phyloP scores from a whole-genome alignment of 345 rosid genomes.

The Melaleuca quinquenervia region DNA sequence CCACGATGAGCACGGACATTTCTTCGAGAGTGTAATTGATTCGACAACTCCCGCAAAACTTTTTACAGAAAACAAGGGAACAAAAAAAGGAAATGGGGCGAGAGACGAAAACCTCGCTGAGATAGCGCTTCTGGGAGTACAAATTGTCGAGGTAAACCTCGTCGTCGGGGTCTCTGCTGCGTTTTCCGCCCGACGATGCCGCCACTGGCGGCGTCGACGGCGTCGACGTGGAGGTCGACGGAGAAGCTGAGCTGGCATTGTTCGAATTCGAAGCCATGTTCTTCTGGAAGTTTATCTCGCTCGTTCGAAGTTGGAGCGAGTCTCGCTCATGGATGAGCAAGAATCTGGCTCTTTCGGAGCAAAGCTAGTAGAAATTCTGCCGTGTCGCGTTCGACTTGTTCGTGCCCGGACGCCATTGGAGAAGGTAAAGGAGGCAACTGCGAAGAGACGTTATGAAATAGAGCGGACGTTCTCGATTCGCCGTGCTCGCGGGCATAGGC shows the following conservation, averaged over 20 bases:
- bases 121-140: conserved; percentile 88
- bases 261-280: not conserved
- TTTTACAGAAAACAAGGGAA: not conserved
- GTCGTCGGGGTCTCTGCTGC: conserved; percentile 84
- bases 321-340: not conserved
- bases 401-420: not conserved
- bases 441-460: too few relatives aligned
- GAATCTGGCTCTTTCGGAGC: not conserved
- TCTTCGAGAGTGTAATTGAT: not conserved
- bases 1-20: not conserved
- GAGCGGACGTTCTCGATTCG: not conserved
- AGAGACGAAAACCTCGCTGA: conserved; percentile 56
- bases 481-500: not conserved
- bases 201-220: conserved; percentile 30
- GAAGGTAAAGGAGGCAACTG: not conserved
- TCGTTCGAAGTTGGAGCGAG: not conserved
- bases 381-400: not conserved
- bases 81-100: not conserved
- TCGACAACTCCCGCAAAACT: not conserved
- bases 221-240: conserved; percentile 18
- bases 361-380: not conserved
- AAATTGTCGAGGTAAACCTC: conserved; percentile 94
- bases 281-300: not conserved
- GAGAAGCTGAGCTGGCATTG: not conserved
- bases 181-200: conserved; percentile 50